Evolutionary conservation across 208 protist species (phyloP), one percentile per base, ranked within the genome.

Genomic region (Porcisia hertigi): DNA sequence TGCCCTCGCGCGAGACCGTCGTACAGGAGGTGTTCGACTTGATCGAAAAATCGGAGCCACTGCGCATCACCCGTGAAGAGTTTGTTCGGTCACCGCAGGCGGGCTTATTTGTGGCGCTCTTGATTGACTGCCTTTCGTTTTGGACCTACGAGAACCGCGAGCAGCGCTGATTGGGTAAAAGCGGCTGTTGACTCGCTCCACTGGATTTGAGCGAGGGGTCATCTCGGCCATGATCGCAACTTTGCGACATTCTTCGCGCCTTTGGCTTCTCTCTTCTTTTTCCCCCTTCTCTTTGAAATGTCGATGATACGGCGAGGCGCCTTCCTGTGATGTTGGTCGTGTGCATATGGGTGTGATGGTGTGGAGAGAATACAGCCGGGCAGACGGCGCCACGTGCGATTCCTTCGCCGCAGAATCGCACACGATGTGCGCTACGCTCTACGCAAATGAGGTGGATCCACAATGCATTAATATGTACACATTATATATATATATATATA

Each of bases 21-120:
- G 83, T 96, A 54, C 88, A 95, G 76, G 96, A 98, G 82, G 88
- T 92, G 39, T 98, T 98, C 71, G 94, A 97, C 77, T 85, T 98
- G 20, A 94, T 98, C 64, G 77, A 88, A 43, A 96, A 93, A 34
- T 80, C 80, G 2, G 86, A 97, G 81, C 88, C 91, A 20, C 81
- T 94, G 57, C 76, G 83, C 70, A 97, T 98, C 62, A 96, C 90
- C 2, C 89, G 94, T 5, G 87, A 96, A 8, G 96, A 98, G 65
- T 95, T 98, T 67, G 71, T 97, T 11, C 74, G 72, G 20, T 90
- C 86, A 0, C 88, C 90, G 20, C 88, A 95, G 70, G 94, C 93
- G 0, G 93, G 91, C 3, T 84, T 97, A 20, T 96, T 98, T 66
- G 84, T 94, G 0, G 82, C 86, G 11, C 86, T 98, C 18, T 63